Percentiles rank a stretch among this genome's conserved stretches.
These are phyloP conservation scores for Aspergillus funiculosus DNA, from an alignment of 495 filamentous ascomycete genomes.

Conservation along the genomic window DNA sequence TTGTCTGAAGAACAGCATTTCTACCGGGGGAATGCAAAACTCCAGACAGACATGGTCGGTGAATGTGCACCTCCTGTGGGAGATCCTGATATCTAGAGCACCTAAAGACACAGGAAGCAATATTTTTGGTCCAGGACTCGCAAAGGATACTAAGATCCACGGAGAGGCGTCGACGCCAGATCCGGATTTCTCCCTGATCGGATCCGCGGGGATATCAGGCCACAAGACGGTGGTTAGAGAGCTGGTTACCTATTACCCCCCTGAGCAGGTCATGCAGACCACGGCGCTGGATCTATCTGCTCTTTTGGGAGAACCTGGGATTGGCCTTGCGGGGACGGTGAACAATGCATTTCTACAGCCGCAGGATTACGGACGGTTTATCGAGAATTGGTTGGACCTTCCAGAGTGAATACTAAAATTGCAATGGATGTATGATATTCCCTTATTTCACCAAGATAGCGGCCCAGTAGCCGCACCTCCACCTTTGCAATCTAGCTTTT, in stretches of 20 bases:
- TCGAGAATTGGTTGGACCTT: slow-evolving; percentile 9
- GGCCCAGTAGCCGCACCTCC: neutral
- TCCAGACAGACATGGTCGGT: slow-evolving; percentile 8
- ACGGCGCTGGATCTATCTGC: slow-evolving; percentile 5
- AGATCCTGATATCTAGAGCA: neutral
- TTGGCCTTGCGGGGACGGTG: neutral
- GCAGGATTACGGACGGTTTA: slow-evolving; percentile 9
- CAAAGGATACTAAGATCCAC: neutral
- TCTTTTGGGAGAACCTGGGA: slow-evolving; percentile 2
- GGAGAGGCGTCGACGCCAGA: slow-evolving; percentile 1
- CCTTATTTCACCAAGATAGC: neutral
- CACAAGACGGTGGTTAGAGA: slow-evolving; percentile 9
- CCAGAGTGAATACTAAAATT: no score
- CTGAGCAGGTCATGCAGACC: slow-evolving; percentile 3
- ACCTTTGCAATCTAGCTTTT: neutral
- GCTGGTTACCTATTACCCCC: slow-evolving; percentile 7
- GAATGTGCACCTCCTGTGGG: slow-evolving; percentile 7
- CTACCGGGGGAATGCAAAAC: slow-evolving; percentile 7
- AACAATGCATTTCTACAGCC: slow-evolving; percentile 9
- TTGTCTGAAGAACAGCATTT: slow-evolving; percentile 4
- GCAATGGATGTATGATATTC: no score
- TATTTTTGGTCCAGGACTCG: slow-evolving; percentile 4
- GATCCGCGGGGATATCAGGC: slow-evolving; percentile 8
- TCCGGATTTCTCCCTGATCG: slow-evolving; percentile 5
- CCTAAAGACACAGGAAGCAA: neutral